phyloP scores from a whole-genome alignment of 495 filamentous ascomycete genomes.

The Tuber calosporum region DNA sequence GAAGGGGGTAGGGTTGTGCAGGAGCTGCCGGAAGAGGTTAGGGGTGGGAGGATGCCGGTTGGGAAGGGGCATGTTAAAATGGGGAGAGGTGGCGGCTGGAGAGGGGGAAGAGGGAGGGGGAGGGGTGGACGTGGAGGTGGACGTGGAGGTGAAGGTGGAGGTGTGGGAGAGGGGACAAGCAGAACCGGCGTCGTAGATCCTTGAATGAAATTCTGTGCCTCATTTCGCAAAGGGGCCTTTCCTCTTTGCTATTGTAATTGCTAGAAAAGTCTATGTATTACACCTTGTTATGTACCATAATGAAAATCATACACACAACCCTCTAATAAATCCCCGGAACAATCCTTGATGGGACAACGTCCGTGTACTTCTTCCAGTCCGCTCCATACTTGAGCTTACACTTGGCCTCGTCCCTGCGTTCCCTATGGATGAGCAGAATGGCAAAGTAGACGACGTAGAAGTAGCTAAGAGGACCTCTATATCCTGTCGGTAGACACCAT shows the following conservation, averaged over 20 bases:
- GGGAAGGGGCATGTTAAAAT: conserved; percentile 45
- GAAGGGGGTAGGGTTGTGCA: conserved; percentile 55
- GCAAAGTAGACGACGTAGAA: conserved; percentile 95
- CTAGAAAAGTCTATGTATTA: not conserved
- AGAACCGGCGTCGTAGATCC: conserved; percentile 20
- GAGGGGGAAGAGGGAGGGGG: conserved; percentile 7
- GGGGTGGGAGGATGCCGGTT: conserved; percentile 43
- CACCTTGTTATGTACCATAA: not conserved
- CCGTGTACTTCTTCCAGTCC: conserved; percentile 87
- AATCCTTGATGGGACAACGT: conserved; percentile 74
- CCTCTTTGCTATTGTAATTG: not conserved
- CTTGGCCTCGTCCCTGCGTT: conserved; percentile 85
- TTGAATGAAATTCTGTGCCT: not conserved
- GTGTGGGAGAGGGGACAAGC: conserved; percentile 8
- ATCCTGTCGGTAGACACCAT: conserved; percentile 80
- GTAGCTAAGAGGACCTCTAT: conserved; percentile 84
- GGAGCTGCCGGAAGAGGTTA: conserved; percentile 49
- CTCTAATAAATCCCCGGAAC: conserved; percentile 80
- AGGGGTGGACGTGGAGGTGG: conserved; percentile 3
- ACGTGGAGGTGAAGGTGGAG: not conserved
- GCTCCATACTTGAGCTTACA: conserved; percentile 85
- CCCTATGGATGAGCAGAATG: conserved; percentile 80
- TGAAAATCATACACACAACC: conserved; percentile 3
- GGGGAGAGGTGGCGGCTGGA: conserved; percentile 15
- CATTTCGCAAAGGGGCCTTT: not conserved